Conservation (phyloP, 73 alveolate species). For the Uronychia setigera region DNA sequence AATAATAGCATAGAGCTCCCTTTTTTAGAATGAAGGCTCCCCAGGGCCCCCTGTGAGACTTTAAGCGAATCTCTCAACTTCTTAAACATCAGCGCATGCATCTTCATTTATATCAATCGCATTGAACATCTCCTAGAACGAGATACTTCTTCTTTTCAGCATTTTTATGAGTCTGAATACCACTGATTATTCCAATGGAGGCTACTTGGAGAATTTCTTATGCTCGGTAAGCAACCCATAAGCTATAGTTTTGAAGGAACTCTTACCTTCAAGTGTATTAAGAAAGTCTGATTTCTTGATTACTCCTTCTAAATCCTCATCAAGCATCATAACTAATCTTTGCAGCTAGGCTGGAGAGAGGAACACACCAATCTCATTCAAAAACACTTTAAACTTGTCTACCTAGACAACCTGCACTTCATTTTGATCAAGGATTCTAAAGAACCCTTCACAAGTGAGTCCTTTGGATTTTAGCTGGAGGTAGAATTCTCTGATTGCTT, state of each 20-base stretch:
- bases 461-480: conserved; percentile 23
- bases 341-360: conserved; percentile 37
- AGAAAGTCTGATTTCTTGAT: conserved; percentile 57
- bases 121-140: conserved; percentile 44
- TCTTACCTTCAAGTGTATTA: conserved; percentile 66
- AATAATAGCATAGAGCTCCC: conserved; percentile 58
- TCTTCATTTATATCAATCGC: conserved; percentile 58
- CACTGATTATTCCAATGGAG: conserved; percentile 41
- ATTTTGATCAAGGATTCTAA: conserved; percentile 59
- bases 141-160: conserved; percentile 24
- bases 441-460: conserved; percentile 60
- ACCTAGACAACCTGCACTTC: conserved; percentile 31
- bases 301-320: conserved; percentile 70
- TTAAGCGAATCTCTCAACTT: conserved; percentile 43
- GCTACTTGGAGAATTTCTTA: conserved; percentile 34
- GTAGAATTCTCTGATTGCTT: conserved; percentile 35
- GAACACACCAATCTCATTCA: conserved; percentile 20
- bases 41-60: conserved; percentile 38
- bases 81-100: conserved; percentile 21
- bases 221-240: conserved; percentile 56
- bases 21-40: conserved; percentile 48
- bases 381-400: conserved; percentile 22
- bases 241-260: conserved; percentile 19
- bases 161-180: conserved; percentile 33
- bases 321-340: conserved; percentile 51